Evolutionary conservation across 2,329 filamentous ascomycete genomes (phyloP), one percentile per base, ranked within the genome.

Genomic region (Epichloe hybrida): DNA sequence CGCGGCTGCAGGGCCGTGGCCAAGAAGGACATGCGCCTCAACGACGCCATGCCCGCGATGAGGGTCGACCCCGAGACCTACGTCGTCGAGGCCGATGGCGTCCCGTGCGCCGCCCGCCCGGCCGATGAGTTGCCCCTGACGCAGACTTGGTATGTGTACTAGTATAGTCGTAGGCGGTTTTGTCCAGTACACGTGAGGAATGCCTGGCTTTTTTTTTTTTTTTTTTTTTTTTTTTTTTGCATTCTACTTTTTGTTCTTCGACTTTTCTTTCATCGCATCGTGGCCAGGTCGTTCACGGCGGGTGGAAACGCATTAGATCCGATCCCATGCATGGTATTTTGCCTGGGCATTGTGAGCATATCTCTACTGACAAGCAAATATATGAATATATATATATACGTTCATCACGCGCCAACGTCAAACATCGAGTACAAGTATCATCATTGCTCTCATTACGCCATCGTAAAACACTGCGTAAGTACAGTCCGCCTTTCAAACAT

Each of bases 1-100:
- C 82, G 76, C 62, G 78, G 79, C 51, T 95, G 89, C 66, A 75
- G 90, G 53, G 77, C 66, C 35, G 76, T 95, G 43, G 74, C 83
- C 42, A 96, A 96, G 75, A 74, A 69, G 59, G 86, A 96, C 67
- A 95, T 96, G 89, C 89, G 88, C 62, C 90, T 81, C 67, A 96
- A 96, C 66, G 81, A 88, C 61, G 69, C 69, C 50, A 88, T 81
- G 79, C 91, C 91, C 13, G 80, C 76, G 69, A 96, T 97, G 87
- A 81, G 74, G 60, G 90, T 97, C 53, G 90, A 97, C 66, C 86
- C 91, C 5, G 91, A 97, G 75, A 83, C 79, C 61, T 97, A 96
- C 70, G 78, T 74, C 15, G 90, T 96, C 27, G 83, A 91, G 70
- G 90, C 90, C 2, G 88, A 95, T 67, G 89, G 87, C 0, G 68